Evolutionary conservation across 2,329 filamentous ascomycete species (phyloP).

Genomic region (Lecanoromycetidae sp.): DNA sequence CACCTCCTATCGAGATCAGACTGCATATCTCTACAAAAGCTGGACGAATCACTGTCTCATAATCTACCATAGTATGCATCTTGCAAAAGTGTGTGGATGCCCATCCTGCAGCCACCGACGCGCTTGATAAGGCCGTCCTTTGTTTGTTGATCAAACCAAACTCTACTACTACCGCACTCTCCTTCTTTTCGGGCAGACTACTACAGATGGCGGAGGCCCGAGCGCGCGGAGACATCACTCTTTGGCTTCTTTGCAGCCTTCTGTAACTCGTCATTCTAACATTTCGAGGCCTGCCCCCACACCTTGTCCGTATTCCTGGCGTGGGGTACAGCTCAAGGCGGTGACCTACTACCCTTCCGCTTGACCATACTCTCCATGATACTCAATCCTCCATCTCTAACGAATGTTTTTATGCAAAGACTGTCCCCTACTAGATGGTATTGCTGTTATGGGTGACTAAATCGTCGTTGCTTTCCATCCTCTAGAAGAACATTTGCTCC

Average conservation of each 20-base stretch:
- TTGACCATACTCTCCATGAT: too few relatives aligned
- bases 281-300: neutral
- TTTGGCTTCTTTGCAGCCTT: neutral
- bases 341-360: too few relatives aligned
- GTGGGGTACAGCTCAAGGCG: neutral
- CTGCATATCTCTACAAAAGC: too few relatives aligned
- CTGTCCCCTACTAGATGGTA: too few relatives aligned
- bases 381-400: too few relatives aligned
- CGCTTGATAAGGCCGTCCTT: constrained; percentile 6
- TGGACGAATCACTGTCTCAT: neutral
- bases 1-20: neutral
- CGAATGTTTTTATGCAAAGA: too few relatives aligned
- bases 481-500: too few relatives aligned
- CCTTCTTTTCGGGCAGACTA: neutral
- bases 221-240: neutral
- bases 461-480: too few relatives aligned
- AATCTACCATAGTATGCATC: neutral
- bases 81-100: neutral
- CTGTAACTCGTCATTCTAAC: neutral
- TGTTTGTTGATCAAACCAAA: neutral
- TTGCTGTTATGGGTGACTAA: too few relatives aligned
- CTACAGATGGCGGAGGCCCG: neutral
- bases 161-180: neutral
- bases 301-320: neutral
- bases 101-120: constrained; percentile 2